Base-by-base conservation (phyloP, 225 moss, liverwort and hornwort species). In the Physcomitrium patens region DNA sequence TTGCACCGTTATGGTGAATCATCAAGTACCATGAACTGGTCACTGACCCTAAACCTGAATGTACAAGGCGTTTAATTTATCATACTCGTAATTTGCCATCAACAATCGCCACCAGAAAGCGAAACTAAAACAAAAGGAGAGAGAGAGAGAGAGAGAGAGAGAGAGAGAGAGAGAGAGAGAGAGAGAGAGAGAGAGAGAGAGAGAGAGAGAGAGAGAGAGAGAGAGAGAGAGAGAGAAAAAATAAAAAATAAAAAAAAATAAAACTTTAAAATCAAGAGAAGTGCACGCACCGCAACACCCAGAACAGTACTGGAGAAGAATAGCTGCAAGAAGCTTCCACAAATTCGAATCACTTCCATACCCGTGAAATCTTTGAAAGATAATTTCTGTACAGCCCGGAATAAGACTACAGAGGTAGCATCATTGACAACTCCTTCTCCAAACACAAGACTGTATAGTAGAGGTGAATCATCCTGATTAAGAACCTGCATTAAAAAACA, bases 381-480 rank as follows among this genome's bases (percentile, higher is more conserved):
- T 60, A 82, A 81, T 76, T 87, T 91, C 74, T 93, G 93, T 27
- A 93, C 68, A 13, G 93, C 93, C 45, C 93, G 85, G 46, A 93
- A 93, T 13, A 93, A 78, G 37, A 93, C 93, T 8, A 93, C 93
- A 10, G 93, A 93, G 14, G 93, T 93, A 42, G 93, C 93, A 75
- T 93, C 93, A 64, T 93, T 93, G 49, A 93, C 93, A 26, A 93
- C 93, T 28, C 93, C 93, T 74, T 93, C 93, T 63, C 93, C 93
- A 58, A 93, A 93, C 2, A 93, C 93, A 63, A 93, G 87, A 82
- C 93, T 93, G 77, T 93, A 91, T 5, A 93, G 84, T 26, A 93
- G 71, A 61, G 93, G 93, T 12, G 89, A 89, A 6, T 80, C 76
- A 69, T 93, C 89, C 72, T 93, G 93, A 51, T 77, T 93, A 20